Base-by-base conservation (phyloP, 1,284 basidiomycete species). In the Mycena sp. region DNA sequence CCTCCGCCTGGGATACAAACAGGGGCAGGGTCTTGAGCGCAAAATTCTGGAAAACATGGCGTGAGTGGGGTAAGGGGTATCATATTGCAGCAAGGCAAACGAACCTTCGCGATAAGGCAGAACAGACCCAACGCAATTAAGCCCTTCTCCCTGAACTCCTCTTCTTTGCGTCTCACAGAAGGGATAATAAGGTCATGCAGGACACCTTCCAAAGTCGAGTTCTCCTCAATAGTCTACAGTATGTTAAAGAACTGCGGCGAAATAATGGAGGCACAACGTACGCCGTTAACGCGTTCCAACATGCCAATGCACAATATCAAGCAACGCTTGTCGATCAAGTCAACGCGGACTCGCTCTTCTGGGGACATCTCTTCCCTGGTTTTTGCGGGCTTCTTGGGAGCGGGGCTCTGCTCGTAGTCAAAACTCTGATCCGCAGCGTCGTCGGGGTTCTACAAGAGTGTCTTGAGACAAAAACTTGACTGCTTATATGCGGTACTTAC, bases 171-270 rank as follows among this genome's bases (percentile, higher is more conserved):
- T 76, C 88, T 88, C 16, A 98, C 92, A 0, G 95, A 89, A 0
- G 97, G 97, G n/a, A 96, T 86, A 71, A 99, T 96, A 39, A 99
- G 84, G 75, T 97, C 94, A 3, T 88, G 87, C 13, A 98, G 84
- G 38, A 98, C 86, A 52, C 96, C 97, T 72, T 95, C 91, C 63
- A 99, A 85, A 0, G 93, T 95, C 3, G 93, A 93, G 80, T 98
- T 96, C 74, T 98, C 94, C 78, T 96, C 95, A 60, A 98, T 88
- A 0, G 91, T 94, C 93, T 95, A 20, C 30, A 56, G 18, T 46
- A 22, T 39, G 55, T 67, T 30, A 59, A 41, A 65, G 20, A 44
- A 48, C 39, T 16, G 37, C n/a, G 30, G 30, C 44, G 46, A 30
- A 30, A 60, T 55, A 14, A 48, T 57, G 20, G 55, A 50, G 13